These are phyloP conservation scores for Drechslerella stenobrocha DNA, from an alignment of 2,329 filamentous ascomycete genomes.

Conservation along the genomic window DNA sequence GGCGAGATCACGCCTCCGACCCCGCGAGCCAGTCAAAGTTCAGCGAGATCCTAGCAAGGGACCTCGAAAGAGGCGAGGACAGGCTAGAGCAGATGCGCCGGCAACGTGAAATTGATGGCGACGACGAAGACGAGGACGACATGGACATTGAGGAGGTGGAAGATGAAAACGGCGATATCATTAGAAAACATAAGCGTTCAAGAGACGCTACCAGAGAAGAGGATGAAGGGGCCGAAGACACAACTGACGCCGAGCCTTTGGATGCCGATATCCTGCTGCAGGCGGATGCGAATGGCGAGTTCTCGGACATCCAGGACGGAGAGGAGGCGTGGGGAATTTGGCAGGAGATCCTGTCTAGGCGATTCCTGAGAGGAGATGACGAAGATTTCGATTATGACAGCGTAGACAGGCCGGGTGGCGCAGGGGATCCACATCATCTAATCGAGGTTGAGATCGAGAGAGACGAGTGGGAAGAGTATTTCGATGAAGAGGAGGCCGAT, in stretches of 20 bases:
- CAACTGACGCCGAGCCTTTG: slow-evolving; percentile 19
- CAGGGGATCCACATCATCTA: slow-evolving; percentile 30
- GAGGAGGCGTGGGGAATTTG: slow-evolving; percentile 45
- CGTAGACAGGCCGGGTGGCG: slow-evolving; percentile 27
- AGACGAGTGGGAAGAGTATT: slow-evolving; percentile 43
- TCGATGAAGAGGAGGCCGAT: slow-evolving; percentile 43
- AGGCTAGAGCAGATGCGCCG: slow-evolving; percentile 17
- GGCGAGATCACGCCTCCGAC: slow-evolving; percentile 36
- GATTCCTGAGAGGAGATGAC: slow-evolving; percentile 37
- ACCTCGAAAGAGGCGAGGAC: slow-evolving; percentile 38
- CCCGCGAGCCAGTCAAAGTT: slow-evolving; percentile 30
- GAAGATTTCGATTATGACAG: slow-evolving; percentile 43
- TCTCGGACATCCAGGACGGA: slow-evolving; percentile 20
- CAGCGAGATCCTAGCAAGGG: slow-evolving; percentile 36
- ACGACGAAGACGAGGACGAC: slow-evolving; percentile 13
- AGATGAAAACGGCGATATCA: slow-evolving; percentile 4
- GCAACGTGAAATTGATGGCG: slow-evolving; percentile 1
- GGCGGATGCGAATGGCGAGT: slow-evolving; percentile 37
- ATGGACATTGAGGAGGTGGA: slow-evolving; percentile 16
- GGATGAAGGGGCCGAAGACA: slow-evolving; percentile 13
- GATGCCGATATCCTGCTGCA: slow-evolving; percentile 39
- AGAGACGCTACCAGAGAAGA: slow-evolving; percentile 11
- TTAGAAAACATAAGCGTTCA: background rate
- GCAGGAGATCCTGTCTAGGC: slow-evolving; percentile 32
- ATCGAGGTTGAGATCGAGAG: slow-evolving; percentile 44